Percentiles rank a stretch among this genome's conserved stretches.
These are phyloP conservation scores for Metschnikowia matae DNA, from an alignment of 805 yeast species.

Conservation along the genomic window DNA sequence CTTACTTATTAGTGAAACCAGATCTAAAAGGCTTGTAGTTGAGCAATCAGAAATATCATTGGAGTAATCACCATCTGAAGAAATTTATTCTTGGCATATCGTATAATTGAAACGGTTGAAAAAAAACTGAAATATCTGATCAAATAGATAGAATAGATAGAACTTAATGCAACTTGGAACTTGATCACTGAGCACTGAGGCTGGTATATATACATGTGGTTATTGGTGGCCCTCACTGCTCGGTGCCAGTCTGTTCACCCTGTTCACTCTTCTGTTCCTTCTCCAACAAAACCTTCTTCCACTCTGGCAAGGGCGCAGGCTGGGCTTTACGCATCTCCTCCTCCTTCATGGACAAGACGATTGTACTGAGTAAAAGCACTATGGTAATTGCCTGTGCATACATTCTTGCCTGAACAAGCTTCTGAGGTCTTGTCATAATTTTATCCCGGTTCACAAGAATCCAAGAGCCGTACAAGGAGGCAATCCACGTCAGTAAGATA, in stretches of 20 bases:
- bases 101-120: too few species aligned
- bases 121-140: too few species aligned
- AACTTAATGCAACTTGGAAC: too few species aligned
- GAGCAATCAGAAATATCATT: too few species aligned
- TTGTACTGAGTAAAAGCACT: slow-evolving; percentile 25
- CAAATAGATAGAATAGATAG: too few species aligned
- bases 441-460: slow-evolving; percentile 25
- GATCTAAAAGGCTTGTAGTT: too few species aligned
- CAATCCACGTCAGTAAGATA: slow-evolving; percentile 37
- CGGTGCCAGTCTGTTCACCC: background rate
- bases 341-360: slow-evolving; percentile 26
- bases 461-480: slow-evolving; percentile 32
- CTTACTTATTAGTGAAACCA: too few species aligned
- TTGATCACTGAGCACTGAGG: too few species aligned
- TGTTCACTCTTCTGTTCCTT: background rate
- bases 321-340: slow-evolving; percentile 20
- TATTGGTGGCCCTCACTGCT: too few species aligned
- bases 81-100: too few species aligned
- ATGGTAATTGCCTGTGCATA: slow-evolving; percentile 28
- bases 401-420: slow-evolving; percentile 29
- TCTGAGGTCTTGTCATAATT: slow-evolving; percentile 25
- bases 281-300: slow-evolving; percentile 21
- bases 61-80: too few species aligned
- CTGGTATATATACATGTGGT: too few species aligned
- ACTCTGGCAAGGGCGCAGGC: slow-evolving; percentile 24